phyloP scores from a whole-genome alignment of 108 stramenopile genomes.

The Hondaea fermentalgiana region DNA sequence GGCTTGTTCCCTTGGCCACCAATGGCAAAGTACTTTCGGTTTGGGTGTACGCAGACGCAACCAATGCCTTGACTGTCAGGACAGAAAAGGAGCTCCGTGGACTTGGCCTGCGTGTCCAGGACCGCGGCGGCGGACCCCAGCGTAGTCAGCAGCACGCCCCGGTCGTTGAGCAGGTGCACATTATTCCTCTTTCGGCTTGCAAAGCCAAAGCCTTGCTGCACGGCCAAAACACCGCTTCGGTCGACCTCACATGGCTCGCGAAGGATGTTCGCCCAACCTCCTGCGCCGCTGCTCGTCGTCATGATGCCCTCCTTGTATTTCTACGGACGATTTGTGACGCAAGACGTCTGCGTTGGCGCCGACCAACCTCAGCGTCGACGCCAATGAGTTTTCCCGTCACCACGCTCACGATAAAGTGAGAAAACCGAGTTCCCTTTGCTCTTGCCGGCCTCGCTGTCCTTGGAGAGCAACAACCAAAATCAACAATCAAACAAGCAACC shows the following conservation, averaged over 20 bases:
- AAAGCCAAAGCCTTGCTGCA: conserved; percentile 15
- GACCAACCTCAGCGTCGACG: too few relatives aligned
- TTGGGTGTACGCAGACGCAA: conserved; percentile 17
- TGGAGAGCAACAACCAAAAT: too few relatives aligned
- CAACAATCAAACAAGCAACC: too few relatives aligned
- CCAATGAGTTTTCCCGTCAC: too few relatives aligned
- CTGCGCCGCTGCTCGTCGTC: not conserved
- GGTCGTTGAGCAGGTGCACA: not conserved
- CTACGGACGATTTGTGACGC: too few relatives aligned
- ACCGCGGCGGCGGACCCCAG: conserved; percentile 31
- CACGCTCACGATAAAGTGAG: too few relatives aligned
- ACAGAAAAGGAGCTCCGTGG: conserved; percentile 27
- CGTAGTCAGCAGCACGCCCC: not conserved
- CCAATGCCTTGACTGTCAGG: conserved; percentile 23
- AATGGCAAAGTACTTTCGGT: conserved; percentile 26
- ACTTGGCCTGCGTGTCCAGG: conserved; percentile 26
- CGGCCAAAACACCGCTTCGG: not conserved
- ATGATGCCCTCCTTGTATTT: too few relatives aligned
- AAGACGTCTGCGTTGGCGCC: too few relatives aligned
- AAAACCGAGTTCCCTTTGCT: too few relatives aligned
- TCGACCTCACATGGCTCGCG: not conserved
- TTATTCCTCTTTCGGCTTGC: not conserved
- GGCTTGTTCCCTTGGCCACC: conserved; percentile 28
- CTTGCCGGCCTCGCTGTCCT: too few relatives aligned
- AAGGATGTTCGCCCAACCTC: not conserved